Evolutionary conservation across 106 monocot species (phyloP), one percentile per base, ranked within the genome.

Genomic region (Apostasia ramifera): DNA sequence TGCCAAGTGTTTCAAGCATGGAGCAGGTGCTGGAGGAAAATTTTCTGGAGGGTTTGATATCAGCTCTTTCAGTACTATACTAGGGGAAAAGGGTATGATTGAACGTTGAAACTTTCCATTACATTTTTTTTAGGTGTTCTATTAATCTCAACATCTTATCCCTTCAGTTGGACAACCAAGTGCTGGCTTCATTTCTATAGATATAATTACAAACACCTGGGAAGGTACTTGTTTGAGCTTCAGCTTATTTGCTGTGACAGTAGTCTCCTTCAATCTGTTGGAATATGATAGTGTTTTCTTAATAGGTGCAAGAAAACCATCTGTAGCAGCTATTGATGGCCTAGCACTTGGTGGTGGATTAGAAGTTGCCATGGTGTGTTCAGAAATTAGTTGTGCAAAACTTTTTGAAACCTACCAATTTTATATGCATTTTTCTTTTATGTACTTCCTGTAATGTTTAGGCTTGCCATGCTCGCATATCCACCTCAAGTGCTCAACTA

Each of bases 291-390:
- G 15, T 63, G n/a, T 59, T 40, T 47, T 70, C 41, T 77, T 69
- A 44, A 67, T 71, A 95, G 95, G 72, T 81, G 95, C 88, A 61
- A 81, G 41, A 46, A 95, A 95, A 77, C 95, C 95, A 47, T 83
- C 86, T 56, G 91, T 95, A 63, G 91, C 88, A 57, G 95, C 95
- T 62, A 89, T 95, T 55, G 88, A 95, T 84, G 91, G 91, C 49
- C 62, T 95, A 67, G 88, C 95, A 75, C 91, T 95, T 80, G 91
- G 95, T 74, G 95, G 95, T 37, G 95, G 95, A 50, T 70, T 95
- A 52, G 95, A 95, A 68, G 57, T 95, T 79, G 88, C 91, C 71
- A 95, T 95, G 95, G 95, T 95, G 72, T 69, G 58, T 64, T 68
- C 53, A 12, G 13, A 8, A 52, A 44, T 63, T 26, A 26, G 66